A percentile compares a stretch with the other conserved stretches of the same genome.
phyloP scores from a whole-genome alignment of 2,329 filamentous ascomycete genomes.

The Cryphonectria carpinicola region DNA sequence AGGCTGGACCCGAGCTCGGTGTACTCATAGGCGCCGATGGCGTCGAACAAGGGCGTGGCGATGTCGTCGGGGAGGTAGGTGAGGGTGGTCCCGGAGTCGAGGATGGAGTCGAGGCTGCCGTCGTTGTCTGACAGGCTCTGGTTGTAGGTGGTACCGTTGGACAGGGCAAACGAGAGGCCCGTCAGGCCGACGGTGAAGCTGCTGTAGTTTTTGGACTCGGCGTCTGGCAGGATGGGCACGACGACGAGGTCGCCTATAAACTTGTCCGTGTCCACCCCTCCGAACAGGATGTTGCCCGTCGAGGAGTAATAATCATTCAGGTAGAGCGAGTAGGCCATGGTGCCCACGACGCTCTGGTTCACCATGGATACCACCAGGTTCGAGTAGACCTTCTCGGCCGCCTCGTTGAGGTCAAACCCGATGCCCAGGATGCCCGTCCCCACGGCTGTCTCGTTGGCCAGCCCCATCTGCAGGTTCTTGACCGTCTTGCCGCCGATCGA shows the following conservation, averaged over 20 bases:
- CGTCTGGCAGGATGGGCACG: constrained; percentile 57
- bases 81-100: constrained; percentile 70
- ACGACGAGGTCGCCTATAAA: constrained; percentile 61
- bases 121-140: constrained; percentile 38
- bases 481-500: constrained; percentile 54
- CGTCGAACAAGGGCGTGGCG: constrained; percentile 42
- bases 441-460: constrained; percentile 53
- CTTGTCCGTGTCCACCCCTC: constrained; percentile 70
- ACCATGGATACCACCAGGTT: constrained; percentile 70
- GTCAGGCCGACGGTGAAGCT: constrained; percentile 47
- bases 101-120: constrained; percentile 54
- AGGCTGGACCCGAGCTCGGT: constrained; percentile 38
- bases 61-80: constrained; percentile 63
- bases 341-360: constrained; percentile 62
- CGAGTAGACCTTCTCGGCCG: constrained; percentile 48
- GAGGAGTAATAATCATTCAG: constrained; percentile 58
- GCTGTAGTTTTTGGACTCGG: constrained; percentile 43
- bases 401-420: constrained; percentile 57
- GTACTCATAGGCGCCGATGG: constrained; percentile 46
- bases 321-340: constrained; percentile 71
- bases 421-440: constrained; percentile 63
- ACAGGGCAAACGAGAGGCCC: constrained; percentile 43
- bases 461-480: constrained; percentile 57
- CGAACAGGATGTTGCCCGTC: constrained; percentile 68
- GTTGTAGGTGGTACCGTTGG: constrained; percentile 40